A percentile compares a stretch with the other conserved stretches of the same genome.
phyloP scores from a whole-genome alignment of 495 filamentous ascomycete genomes.

The Coniosporium apollinis region DNA sequence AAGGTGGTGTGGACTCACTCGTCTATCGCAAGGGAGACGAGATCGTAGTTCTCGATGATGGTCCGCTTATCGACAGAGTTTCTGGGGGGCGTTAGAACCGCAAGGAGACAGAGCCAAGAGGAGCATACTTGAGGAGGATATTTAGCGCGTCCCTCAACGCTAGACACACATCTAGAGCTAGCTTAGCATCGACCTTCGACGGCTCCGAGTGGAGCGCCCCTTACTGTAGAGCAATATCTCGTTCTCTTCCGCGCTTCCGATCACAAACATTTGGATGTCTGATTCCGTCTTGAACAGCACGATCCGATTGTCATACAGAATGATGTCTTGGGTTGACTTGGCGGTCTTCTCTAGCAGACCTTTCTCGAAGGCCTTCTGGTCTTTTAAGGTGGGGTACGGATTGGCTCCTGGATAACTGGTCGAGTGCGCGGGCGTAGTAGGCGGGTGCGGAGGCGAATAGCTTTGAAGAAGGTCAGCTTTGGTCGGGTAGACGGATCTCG shows the following conservation, averaged over 20 bases:
- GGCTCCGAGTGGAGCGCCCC: too few species aligned
- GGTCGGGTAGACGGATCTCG: too few species aligned
- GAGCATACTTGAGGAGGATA: constrained; percentile 83
- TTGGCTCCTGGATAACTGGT: constrained; percentile 46
- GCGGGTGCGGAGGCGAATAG: constrained; percentile 74
- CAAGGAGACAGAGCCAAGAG: too few species aligned
- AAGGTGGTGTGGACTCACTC: too few species aligned
- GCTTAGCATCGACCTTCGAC: too few species aligned
- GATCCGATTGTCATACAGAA: constrained; percentile 86
- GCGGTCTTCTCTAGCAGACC: constrained; percentile 89
- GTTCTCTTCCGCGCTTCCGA: constrained; percentile 84
- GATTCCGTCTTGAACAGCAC: constrained; percentile 96
- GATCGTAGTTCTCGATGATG: constrained; percentile 94
- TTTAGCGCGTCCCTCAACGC: constrained; percentile 78
- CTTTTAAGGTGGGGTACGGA: constrained; percentile 78
- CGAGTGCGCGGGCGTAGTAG: constrained; percentile 31
- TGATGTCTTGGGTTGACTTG: constrained; percentile 87
- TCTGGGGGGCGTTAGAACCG: constrained; percentile 30
- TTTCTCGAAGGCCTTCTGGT: constrained; percentile 92
- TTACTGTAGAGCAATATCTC: constrained; percentile 94
- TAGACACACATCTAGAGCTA: constrained; percentile 69
- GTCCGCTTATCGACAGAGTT: constrained; percentile 94
- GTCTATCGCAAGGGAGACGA: constrained; percentile 76
- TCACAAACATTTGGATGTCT: constrained; percentile 93
- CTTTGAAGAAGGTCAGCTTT: too few species aligned